Percentiles rank a stretch among this genome's conserved stretches.
Conservation (phyloP, 2,329 filamentous ascomycete species). For the Aureobasidium namibiae region DNA sequence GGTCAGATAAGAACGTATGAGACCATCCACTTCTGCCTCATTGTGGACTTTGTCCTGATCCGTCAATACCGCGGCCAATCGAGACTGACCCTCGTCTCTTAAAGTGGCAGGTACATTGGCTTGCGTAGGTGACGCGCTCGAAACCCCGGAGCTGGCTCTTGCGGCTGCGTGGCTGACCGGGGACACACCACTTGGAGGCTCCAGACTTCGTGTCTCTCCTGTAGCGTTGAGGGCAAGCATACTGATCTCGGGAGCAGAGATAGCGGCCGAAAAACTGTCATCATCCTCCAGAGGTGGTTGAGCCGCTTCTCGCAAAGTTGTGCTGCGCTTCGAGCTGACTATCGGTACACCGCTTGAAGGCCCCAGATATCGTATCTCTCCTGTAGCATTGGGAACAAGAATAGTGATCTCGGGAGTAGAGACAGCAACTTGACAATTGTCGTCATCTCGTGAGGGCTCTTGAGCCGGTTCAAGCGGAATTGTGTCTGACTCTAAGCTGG, state of each 20-base stretch:
- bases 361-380: background rate
- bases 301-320: no score
- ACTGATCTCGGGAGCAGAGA: background rate
- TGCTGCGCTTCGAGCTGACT: no score
- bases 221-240: background rate
- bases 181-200: background rate
- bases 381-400: background rate
- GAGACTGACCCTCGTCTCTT: background rate
- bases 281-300: background rate
- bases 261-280: background rate
- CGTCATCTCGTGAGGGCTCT: background rate
- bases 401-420: background rate
- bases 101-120: no score
- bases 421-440: background rate
- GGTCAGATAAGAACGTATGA: background rate
- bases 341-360: background rate
- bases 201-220: background rate
- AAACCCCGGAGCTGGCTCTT: background rate
- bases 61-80: background rate
- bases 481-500: no score
- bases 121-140: no score
- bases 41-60: background rate
- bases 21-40: background rate
- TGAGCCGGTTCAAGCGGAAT: no score
- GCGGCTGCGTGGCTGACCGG: background rate